A percentile compares a stretch with the other conserved stretches of the same genome.
Conservation (phyloP, 768 basidiomycete genomes). For the Chalciporus sphaerocephalus region DNA sequence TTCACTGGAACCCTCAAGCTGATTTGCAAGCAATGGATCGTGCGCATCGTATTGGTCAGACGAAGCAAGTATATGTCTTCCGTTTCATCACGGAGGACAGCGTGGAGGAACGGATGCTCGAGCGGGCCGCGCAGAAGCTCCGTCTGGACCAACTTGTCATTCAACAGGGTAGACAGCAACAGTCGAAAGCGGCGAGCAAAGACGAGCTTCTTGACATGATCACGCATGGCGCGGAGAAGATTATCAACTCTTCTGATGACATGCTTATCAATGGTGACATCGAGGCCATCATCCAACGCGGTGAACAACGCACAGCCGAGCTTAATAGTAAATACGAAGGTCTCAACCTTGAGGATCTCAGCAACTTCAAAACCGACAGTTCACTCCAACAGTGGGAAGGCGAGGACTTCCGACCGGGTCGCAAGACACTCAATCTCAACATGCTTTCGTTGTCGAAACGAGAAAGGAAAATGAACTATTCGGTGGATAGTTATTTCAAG, state of each 20-base stretch:
- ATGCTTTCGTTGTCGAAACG: conserved; percentile 88
- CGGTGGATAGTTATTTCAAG: conserved; percentile 93
- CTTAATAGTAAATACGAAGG: conserved; percentile 90
- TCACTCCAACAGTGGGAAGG: conserved; percentile 94
- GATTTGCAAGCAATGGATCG: conserved; percentile 99
- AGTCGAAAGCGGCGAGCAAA: conserved; percentile 86
- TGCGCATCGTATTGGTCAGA: conserved; percentile 94
- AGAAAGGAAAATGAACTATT: conserved; percentile 91
- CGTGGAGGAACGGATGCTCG: conserved; percentile 93
- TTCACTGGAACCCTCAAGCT: conserved; percentile 89
- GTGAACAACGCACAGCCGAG: conserved; percentile 86
- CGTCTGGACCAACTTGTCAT: conserved; percentile 95
- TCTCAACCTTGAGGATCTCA: conserved; percentile 89
- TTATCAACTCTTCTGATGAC: conserved; percentile 75
- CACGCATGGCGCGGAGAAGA: conserved; percentile 94
- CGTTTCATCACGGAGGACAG: conserved; percentile 95
- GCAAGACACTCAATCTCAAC: conserved; percentile 69
- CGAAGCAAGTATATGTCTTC: conserved; percentile 96
- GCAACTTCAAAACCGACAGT: conserved; percentile 94
- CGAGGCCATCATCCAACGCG: conserved; percentile 86
- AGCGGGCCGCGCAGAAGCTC: conserved; percentile 92
- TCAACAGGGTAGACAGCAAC: conserved; percentile 86
- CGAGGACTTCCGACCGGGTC: conserved; percentile 79
- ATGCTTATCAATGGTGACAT: conserved; percentile 84
- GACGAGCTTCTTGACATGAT: conserved; percentile 99